Evolutionary conservation across 768 basidiomycete species (phyloP), one percentile per base, ranked within the genome.

Genomic region (Zangia roseola): DNA sequence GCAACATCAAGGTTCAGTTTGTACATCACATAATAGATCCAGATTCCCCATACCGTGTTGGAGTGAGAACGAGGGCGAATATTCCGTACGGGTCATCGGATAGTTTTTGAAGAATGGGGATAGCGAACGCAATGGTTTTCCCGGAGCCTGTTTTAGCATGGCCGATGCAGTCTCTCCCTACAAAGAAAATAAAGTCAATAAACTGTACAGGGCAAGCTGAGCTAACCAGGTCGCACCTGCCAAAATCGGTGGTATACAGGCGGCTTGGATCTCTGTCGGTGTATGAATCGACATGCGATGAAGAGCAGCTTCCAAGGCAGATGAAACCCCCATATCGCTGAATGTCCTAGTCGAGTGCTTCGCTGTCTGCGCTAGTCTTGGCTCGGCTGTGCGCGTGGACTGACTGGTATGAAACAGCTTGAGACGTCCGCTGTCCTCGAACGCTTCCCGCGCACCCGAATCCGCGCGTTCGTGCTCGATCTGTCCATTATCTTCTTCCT

Each of bases 121-220:
- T 69, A 1, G 95, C 97, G 58, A 99, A 99, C 1, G 97, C 94
- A 50, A 99, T 83, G 0, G 97, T 99, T 72, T 99, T 99, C 60
- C 95, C 95, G 2, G 91, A 94, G 44, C 97, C 97, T 0, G 97
- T 99, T 71, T 97, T 94, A 1, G 97, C 94, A 55, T 95, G 94
- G 10, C 97, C 97, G 50, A 99, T 91, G 67, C 94, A 97, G 68
- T 99, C 95, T 62, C 86, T 81, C 33, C 95, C 95, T 92, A 69
- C 26, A 53, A 49, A 3, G n/a, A 33, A n/a, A 13, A 10, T 3
- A 16, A 10, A 2, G 7, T 56, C 10, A 47, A 21, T 19, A 12
- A 7, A 17, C 31, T 20, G 6, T 16, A 14, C 20, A 26, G 19
- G 19, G 36, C 33, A 40, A 30, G 28, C 10, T 19, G 0, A 4